Evolutionary conservation across 192 early-diverging fungal species (phyloP).

Genomic region (Backusella circina): DNA sequence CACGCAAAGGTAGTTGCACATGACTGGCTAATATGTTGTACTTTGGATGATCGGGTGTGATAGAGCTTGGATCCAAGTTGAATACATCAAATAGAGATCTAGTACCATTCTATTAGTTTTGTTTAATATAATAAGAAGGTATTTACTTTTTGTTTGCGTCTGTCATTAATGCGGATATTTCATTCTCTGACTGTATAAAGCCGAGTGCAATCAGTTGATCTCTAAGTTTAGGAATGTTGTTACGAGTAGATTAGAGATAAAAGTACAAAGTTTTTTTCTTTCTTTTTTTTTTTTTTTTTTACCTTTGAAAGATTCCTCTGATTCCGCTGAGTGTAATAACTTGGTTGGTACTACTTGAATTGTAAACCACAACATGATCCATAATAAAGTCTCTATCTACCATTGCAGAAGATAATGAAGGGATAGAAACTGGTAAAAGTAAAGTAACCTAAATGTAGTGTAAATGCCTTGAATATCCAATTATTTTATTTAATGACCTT

Average conservation of each 20-base stretch:
- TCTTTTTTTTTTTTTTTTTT: neutral
- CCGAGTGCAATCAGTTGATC: conserved; percentile 31
- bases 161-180: conserved; percentile 1
- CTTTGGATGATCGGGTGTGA: conserved; percentile 26
- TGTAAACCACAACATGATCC: conserved; percentile 29
- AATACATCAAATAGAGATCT: conserved; percentile 23
- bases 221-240: conserved; percentile 3
- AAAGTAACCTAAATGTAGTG: conserved; percentile 13
- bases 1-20: conserved; percentile 22
- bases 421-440: conserved; percentile 26
- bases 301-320: conserved; percentile 33
- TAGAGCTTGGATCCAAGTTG: conserved; percentile 23
- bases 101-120: neutral
- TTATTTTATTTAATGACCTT: too few species aligned
- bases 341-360: conserved; percentile 1
- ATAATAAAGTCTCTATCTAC: conserved; percentile 38
- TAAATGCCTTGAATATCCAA: neutral
- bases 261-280: neutral
- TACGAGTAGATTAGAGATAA: neutral
- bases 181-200: neutral
- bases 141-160: neutral
- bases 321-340: conserved; percentile 30
- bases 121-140: too few species aligned
- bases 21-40: conserved; percentile 33
- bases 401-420: conserved; percentile 23